Evolutionary conservation across 148 eudicot genomes (phyloP).

Genomic region (Mesembryanthemum crystallinum): DNA sequence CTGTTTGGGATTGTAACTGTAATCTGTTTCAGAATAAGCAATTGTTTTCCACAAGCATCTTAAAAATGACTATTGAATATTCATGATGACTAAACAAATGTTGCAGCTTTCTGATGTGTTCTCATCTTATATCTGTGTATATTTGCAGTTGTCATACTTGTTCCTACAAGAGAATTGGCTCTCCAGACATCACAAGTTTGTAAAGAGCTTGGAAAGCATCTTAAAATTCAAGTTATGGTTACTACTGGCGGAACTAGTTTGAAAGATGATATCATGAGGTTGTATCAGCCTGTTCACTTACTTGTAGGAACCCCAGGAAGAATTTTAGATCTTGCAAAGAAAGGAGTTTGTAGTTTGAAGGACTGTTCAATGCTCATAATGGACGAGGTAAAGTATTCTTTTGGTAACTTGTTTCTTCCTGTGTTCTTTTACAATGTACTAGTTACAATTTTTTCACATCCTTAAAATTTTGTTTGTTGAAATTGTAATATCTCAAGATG

Average conservation of each 20-base stretch:
- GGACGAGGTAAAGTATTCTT: constrained; percentile 67
- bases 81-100: neutral
- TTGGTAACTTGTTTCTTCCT: neutral
- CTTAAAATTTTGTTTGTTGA: neutral
- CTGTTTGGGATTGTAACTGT: neutral
- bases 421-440: neutral
- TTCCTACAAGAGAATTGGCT: constrained; percentile 90
- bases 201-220: constrained; percentile 83
- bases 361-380: constrained; percentile 77
- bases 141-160: constrained; percentile 74
- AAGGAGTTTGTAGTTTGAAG: constrained; percentile 76
- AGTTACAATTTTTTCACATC: neutral
- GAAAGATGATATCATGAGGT: constrained; percentile 84
- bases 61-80: neutral
- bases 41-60: neutral
- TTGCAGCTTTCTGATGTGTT: neutral
- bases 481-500: neutral
- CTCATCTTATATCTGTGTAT: neutral
- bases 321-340: constrained; percentile 76
- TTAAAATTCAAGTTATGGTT: constrained; percentile 84
- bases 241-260: constrained; percentile 93
- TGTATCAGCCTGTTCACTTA: constrained; percentile 87
- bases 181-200: constrained; percentile 95
- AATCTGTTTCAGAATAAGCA: neutral
- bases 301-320: constrained; percentile 94